Evolutionary conservation across 495 filamentous ascomycete species (phyloP), one percentile per base, ranked within the genome.

Genomic region (Hyaloscypha hepaticicola): DNA sequence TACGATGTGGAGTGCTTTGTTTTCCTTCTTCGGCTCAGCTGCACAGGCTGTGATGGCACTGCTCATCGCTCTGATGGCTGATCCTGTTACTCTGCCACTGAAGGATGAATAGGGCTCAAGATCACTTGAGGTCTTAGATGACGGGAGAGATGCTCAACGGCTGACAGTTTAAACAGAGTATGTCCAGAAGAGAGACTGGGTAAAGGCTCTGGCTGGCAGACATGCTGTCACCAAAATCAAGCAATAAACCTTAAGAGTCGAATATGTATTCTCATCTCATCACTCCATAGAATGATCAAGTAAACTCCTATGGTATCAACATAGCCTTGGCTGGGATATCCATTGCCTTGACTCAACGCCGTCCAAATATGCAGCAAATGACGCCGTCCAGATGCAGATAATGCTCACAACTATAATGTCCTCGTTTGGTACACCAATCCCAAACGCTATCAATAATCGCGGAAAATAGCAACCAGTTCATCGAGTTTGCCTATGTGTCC

Each of bases 401-500:
- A 45, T 59, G 58, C 28, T 61, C 14, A n/a, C 14, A 27, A 33
- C 55, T 62, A 62, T 69, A 52, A 33, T 63, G 56, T 60, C 22
- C 24, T 19, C 38, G 0, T 62, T 34, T 27, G 21, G n/a, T 14
- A 9, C 9, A 16, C 41, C 63, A 49, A 56, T 27, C 7, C 21
- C 21, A 9, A 28, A 11, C 28, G n/a, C 34, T 33, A 8, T 21
- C 51, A 73, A 58, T 65, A 97, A 76, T 99, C 95, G 60, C 90
- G 80, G 66, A 98, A 81, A 22, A 93, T 78, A 31, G 88, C 87
- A 34, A 98, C 87, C 71, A 96, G 77, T 56, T 95, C 89, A 79
- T 99, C 95, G 69, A 95, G 77, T 60, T 92, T 82, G 64, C 79
- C 81, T 4, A 97, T 77, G 72, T 96, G 91, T 0, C 84, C 85